Conservation (phyloP, 768 basidiomycete genomes). For the Hygrocybe punicea region DNA sequence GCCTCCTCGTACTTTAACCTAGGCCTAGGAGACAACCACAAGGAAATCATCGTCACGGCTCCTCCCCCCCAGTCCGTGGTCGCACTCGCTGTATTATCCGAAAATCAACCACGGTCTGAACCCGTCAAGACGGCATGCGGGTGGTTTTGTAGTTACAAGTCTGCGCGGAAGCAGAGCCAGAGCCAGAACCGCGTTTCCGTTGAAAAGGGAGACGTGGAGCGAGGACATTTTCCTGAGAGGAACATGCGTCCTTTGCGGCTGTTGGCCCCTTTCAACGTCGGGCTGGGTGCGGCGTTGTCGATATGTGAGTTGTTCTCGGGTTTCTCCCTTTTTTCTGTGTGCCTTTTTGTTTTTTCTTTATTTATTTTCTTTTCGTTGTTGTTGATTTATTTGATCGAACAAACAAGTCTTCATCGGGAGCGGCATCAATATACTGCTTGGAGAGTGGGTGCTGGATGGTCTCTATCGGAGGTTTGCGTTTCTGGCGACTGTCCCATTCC, state of each 20-base stretch:
- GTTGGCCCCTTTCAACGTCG: conserved; percentile 70
- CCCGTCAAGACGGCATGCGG: conserved; percentile 25
- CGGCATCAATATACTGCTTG: conserved; percentile 55
- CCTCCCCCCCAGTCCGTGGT: too few relatives aligned
- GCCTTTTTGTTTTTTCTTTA: background rate
- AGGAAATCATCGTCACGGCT: too few relatives aligned
- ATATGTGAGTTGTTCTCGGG: conserved; percentile 47
- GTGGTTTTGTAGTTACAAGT: conserved; percentile 50
- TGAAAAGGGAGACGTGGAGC: conserved; percentile 49
- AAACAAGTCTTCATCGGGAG: conserved; percentile 62
- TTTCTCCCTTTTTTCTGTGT: too few relatives aligned
- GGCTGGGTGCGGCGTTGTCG: conserved; percentile 63
- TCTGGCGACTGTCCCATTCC: conserved; percentile 60
- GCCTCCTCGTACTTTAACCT: conserved; percentile 51
- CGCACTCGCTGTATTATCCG: too few relatives aligned
- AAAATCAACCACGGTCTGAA: too few relatives aligned
- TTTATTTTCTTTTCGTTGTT: conserved; percentile 4
- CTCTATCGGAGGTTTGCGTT: conserved; percentile 62
- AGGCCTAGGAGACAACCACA: conserved; percentile 39
- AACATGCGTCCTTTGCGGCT: conserved; percentile 49
- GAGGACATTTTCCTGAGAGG: conserved; percentile 34
- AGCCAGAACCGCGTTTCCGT: background rate
- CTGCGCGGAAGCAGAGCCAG: conserved; percentile 26
- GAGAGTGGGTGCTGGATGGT: conserved; percentile 68
- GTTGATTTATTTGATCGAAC: too few relatives aligned